phyloP scores from a whole-genome alignment of 805 yeast species.

The Lipomyces spencermartinsiae region DNA sequence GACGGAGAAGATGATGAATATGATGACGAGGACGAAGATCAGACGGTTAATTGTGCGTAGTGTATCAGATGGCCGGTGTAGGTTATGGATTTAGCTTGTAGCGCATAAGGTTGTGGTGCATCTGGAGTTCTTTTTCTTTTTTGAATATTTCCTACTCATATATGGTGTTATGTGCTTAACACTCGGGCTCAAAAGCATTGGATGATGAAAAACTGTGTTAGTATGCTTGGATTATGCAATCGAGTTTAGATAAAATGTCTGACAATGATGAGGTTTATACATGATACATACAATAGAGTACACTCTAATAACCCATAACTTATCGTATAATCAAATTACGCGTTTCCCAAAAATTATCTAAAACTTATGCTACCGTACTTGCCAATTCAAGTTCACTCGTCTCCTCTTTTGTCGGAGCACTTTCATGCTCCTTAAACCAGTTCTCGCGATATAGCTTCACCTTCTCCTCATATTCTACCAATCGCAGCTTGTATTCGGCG shows the following conservation, averaged over 20 bases:
- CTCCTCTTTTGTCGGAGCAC: slow-evolving; percentile 43
- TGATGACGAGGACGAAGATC: background rate
- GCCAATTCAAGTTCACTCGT: slow-evolving; percentile 29
- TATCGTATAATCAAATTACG: too few relatives aligned
- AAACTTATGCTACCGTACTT: slow-evolving; percentile 11
- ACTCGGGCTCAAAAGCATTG: background rate
- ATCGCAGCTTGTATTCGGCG: slow-evolving; percentile 26
- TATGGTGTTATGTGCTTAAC: background rate
- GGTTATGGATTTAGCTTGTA: background rate
- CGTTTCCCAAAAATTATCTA: background rate
- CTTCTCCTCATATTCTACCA: slow-evolving; percentile 48
- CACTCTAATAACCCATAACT: background rate
- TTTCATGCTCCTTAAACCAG: slow-evolving; percentile 49
- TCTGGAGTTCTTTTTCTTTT: background rate
- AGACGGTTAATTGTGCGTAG: background rate
- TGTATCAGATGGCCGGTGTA: background rate
- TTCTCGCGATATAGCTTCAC: slow-evolving; percentile 48
- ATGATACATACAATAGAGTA: background rate
- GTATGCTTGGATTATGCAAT: background rate
- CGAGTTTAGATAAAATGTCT: background rate
- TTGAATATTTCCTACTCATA: background rate
- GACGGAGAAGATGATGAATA: slow-evolving; percentile 5
- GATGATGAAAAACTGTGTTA: background rate
- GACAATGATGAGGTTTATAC: background rate
- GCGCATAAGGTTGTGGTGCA: background rate